phyloP scores from a whole-genome alignment of 148 eudicot genomes.

The Salicornia ramosissima region DNA sequence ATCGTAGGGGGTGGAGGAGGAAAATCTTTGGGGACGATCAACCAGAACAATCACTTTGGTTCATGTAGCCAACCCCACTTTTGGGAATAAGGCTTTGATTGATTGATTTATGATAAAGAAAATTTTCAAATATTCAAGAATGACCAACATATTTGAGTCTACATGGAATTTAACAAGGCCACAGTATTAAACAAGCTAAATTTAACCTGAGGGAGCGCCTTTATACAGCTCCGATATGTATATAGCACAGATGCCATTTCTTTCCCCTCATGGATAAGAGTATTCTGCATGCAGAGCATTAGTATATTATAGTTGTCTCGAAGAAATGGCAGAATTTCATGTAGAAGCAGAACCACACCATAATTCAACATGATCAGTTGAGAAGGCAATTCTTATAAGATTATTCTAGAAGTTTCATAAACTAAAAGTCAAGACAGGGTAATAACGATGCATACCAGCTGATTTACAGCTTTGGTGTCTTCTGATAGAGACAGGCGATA shows the following conservation, averaged over 20 bases:
- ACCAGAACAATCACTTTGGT: too few relatives aligned
- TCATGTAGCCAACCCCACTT: too few relatives aligned
- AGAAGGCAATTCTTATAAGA: not conserved
- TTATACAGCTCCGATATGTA: slow-evolving; percentile 93
- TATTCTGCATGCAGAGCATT: slow-evolving; percentile 43
- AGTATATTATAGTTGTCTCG: not conserved
- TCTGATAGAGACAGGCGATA: slow-evolving; percentile 91
- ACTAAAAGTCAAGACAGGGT: not conserved
- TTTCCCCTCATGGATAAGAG: slow-evolving; percentile 82
- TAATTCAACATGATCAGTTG: slow-evolving; percentile 7
- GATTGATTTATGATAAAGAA: too few relatives aligned
- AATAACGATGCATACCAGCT: slow-evolving; percentile 52
- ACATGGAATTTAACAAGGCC: not conserved
- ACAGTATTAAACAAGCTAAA: slow-evolving; percentile 4
- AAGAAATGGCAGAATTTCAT: slow-evolving; percentile 1
- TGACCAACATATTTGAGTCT: not conserved
- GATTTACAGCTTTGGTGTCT: slow-evolving; percentile 98
- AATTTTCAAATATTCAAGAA: not conserved
- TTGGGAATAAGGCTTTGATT: not conserved
- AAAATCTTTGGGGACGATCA: too few relatives aligned
- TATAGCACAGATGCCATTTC: slow-evolving; percentile 92
- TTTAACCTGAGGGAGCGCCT: slow-evolving; percentile 97
- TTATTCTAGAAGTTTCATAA: not conserved
- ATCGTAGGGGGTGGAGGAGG: too few relatives aligned
- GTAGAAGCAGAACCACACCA: not conserved